Evolutionary conservation across 2,329 filamentous ascomycete species (phyloP).

Genomic region (Periconia digitata): DNA sequence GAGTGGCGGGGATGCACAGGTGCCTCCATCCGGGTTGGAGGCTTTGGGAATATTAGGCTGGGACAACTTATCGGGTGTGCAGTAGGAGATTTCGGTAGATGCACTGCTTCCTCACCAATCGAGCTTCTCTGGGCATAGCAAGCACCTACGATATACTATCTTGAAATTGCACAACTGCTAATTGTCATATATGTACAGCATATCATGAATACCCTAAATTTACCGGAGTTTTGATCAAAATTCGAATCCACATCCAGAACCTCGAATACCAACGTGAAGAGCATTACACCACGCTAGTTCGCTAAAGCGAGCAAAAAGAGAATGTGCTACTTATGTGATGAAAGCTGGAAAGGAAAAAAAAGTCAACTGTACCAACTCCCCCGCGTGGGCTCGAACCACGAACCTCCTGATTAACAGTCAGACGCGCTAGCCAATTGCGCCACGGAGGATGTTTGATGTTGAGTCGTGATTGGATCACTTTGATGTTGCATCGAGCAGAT

Average conservation of each 20-base stretch:
- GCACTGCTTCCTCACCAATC: not conserved
- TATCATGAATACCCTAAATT: too few species aligned
- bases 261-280: too few species aligned
- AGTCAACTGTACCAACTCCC: constrained; percentile 3
- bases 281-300: not conserved
- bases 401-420: constrained; percentile 52
- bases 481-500: not conserved
- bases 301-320: too few species aligned
- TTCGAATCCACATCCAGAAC: too few species aligned
- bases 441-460: constrained; percentile 39
- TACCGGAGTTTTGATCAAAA: too few species aligned
- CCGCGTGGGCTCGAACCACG: constrained; percentile 17
- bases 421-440: constrained; percentile 61
- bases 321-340: not conserved
- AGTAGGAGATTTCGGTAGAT: not conserved
- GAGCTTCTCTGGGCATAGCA: too few species aligned
- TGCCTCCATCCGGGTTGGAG: constrained; percentile 31
- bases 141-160: too few species aligned
- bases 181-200: too few species aligned
- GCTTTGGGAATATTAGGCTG: constrained; percentile 33
- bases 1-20: constrained; percentile 21
- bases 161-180: too few species aligned
- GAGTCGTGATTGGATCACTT: not conserved
- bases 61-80: constrained; percentile 14
- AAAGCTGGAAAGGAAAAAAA: not conserved